A percentile compares a stretch with the other conserved stretches of the same genome.
phyloP scores from a whole-genome alignment of 2,329 filamentous ascomycete species.

The Fusarium abutilonis region DNA sequence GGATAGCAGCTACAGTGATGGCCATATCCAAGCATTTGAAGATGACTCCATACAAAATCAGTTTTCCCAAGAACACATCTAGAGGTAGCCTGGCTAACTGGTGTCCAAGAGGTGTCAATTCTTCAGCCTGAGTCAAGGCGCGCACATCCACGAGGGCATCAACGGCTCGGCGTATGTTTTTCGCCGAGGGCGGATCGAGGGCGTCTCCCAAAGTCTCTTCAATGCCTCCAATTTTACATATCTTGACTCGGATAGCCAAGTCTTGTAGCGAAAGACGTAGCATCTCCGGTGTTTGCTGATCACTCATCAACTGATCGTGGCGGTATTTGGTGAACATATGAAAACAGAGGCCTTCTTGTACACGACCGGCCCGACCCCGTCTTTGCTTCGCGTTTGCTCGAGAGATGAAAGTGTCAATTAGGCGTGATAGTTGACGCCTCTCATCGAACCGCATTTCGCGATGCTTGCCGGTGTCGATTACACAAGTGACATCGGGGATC shows the following conservation, averaged over 20 bases:
- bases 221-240: slow-evolving; percentile 93
- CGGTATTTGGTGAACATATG: slow-evolving; percentile 93
- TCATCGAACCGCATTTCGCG: slow-evolving; percentile 98
- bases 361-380: slow-evolving; percentile 91
- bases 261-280: slow-evolving; percentile 93
- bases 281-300: slow-evolving; percentile 97
- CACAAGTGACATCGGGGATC: slow-evolving; percentile 96
- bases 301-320: slow-evolving; percentile 84
- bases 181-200: slow-evolving; percentile 86
- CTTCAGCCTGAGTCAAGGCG: slow-evolving; percentile 82
- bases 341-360: slow-evolving; percentile 94
- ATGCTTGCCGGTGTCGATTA: slow-evolving; percentile 96
- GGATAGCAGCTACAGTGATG: slow-evolving; percentile 88
- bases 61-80: slow-evolving; percentile 93
- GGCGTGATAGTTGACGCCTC: slow-evolving; percentile 84
- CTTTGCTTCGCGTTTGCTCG: slow-evolving; percentile 95
- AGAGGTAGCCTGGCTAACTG: slow-evolving; percentile 90
- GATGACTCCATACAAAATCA: slow-evolving; percentile 85
- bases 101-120: slow-evolving; percentile 84
- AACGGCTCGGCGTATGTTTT: slow-evolving; percentile 92
- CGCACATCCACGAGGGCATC: slow-evolving; percentile 94
- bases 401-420: slow-evolving; percentile 95
- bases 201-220: slow-evolving; percentile 89
- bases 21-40: slow-evolving; percentile 93
- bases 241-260: slow-evolving; percentile 94